Base-by-base conservation (phyloP, 2,329 filamentous ascomycete genomes). In the Neurospora sp. region DNA sequence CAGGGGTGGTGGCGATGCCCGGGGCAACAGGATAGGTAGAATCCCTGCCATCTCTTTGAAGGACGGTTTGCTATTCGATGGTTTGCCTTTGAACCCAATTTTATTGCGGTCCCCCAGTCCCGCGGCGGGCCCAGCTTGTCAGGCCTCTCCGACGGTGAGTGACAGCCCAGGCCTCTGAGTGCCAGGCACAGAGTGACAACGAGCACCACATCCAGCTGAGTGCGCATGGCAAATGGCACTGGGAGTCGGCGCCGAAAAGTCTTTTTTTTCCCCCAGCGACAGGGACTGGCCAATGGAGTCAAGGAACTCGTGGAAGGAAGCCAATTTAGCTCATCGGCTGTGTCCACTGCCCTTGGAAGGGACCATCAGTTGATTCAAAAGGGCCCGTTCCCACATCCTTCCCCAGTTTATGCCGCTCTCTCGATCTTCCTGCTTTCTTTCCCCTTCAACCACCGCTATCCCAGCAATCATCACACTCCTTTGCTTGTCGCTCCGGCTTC, bases 401-500 rank as follows among this genome's bases (percentile, higher is more conserved):
- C 41, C 67, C 69, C 69, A 37, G 23, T 68, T 69, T n/a, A 57
- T 65, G 15, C 46, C 65, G 67, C 68, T 66, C 68, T 46, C 69
- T 71, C 69, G 67, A 71, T 69, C 65, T 70, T 71, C 68, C 66
- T 62, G 52, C 66, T 73, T 66, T 66, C 70, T 66, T 67, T 72
- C 71, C 52, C 62, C 68, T 68, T 52, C 71, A 62, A 71, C 70
- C 52, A 67, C 68, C 68, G 71, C 72, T 69, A 71, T 73, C 71
- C 69, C 70, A 73, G 71, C 72, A 69, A 69, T 73, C 69, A 72
- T 70, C 75, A 74, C 73, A 68, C 74, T 75, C 73, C 68, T 74
- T 75, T 71, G 70, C 71, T 70, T 39, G 65, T 73, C 67, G 69
- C 71, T 73, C 67, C 72, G 74, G 75, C 75, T 68, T 72, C 74